Evolutionary conservation across 306 rosid species (phyloP).

Genomic region (Hylodesmum podocarpum): DNA sequence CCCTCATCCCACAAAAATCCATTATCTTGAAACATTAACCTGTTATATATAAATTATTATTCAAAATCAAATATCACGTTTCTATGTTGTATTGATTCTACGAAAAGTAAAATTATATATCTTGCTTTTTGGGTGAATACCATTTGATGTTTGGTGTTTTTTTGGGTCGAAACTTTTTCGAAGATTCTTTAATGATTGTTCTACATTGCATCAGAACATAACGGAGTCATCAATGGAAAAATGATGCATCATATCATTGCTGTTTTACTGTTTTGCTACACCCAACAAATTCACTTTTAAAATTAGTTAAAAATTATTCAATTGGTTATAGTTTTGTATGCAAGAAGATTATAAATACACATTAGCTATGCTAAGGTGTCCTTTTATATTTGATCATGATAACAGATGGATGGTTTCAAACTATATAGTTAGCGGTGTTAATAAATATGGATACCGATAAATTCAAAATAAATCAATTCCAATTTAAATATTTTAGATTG

Average conservation of each 20-base stretch:
- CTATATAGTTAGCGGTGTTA: too few relatives aligned
- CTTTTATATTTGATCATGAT: background rate
- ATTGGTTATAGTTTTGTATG: background rate
- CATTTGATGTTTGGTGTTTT: background rate
- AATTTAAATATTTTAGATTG: too few relatives aligned
- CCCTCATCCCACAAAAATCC: background rate
- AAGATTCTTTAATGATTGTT: background rate
- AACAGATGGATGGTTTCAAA: background rate
- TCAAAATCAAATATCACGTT: background rate
- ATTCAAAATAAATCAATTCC: too few relatives aligned
- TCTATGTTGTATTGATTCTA: background rate
- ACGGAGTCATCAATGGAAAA: background rate
- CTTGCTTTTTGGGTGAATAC: background rate
- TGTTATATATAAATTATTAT: background rate
- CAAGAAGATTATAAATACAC: background rate
- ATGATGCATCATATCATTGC: background rate
- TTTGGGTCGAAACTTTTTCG: background rate
- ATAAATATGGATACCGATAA: too few relatives aligned
- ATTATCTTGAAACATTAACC: background rate
- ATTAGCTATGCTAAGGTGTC: background rate
- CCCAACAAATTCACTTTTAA: background rate
- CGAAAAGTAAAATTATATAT: background rate
- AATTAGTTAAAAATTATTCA: background rate
- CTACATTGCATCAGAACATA: background rate
- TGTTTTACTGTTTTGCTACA: background rate